These are phyloP conservation scores for Cornus florida DNA, from an alignment of 148 eudicot species.

Conservation along the genomic window DNA sequence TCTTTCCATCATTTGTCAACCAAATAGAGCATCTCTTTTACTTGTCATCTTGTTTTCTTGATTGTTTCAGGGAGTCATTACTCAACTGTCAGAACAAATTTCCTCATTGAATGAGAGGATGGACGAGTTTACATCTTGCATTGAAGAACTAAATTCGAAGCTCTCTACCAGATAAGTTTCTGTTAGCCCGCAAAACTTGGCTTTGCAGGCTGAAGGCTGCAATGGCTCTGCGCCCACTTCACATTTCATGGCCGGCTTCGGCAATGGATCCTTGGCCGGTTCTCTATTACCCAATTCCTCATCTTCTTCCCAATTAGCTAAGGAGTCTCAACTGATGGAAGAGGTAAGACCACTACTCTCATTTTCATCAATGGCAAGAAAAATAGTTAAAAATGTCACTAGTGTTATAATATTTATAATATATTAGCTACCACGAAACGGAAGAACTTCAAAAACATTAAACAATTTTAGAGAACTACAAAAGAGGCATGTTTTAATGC, in stretches of 20 bases:
- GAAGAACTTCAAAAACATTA: no score
- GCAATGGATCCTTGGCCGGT: conserved; percentile 54
- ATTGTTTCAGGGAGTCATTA: conserved; percentile 66
- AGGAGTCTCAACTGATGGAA: conserved; percentile 77
- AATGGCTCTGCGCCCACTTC: conserved; percentile 59
- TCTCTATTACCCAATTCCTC: conserved; percentile 56
- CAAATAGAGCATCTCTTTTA: not conserved
- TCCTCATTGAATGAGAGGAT: conserved; percentile 86
- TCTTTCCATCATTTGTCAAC: not conserved
- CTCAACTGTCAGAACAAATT: conserved; percentile 85
- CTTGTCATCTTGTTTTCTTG: not conserved
- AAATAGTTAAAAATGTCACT: not conserved
- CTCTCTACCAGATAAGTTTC: conserved; percentile 39
- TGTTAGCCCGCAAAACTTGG: conserved; percentile 78
- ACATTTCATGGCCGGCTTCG: conserved; percentile 48
- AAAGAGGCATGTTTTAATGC: no score
- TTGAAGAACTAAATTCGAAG: conserved; percentile 80
- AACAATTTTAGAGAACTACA: no score
- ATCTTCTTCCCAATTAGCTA: conserved; percentile 77
- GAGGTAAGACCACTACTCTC: conserved; percentile 51
- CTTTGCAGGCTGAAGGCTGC: conserved; percentile 67
- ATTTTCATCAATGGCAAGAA: not conserved
- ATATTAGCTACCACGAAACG: not conserved
- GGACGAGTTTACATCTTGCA: conserved; percentile 85
- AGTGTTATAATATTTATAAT: not conserved